phyloP scores from a whole-genome alignment of 1,139 yeast species.

The Eremothecium coryli region DNA sequence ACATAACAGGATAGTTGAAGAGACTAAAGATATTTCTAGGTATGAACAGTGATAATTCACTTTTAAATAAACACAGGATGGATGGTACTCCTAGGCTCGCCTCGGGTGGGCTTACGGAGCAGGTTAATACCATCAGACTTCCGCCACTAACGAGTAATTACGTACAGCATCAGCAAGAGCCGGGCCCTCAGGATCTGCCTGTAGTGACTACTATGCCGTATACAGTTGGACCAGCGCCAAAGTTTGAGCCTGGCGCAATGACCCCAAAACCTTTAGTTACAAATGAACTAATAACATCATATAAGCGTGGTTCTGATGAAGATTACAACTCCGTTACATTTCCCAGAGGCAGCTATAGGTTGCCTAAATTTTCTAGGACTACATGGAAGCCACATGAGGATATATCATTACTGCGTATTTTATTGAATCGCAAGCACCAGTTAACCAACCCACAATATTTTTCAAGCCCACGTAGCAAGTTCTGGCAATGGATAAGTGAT shows the following conservation, averaged over 20 bases:
- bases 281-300: no score
- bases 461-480: conserved; percentile 3
- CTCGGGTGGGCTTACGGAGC: not conserved
- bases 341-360: conserved; percentile 1
- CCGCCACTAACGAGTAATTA: conserved; percentile 1
- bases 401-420: conserved; percentile 4
- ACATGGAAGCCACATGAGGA: conserved; percentile 7
- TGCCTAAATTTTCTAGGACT: conserved; percentile 1
- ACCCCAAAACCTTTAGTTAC: no score
- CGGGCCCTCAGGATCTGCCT: not conserved
- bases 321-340: not conserved
- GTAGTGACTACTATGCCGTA: not conserved
- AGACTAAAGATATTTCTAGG: no score
- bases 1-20: no score
- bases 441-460: conserved; percentile 3
- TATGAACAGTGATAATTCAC: no score
- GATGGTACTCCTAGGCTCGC: no score
- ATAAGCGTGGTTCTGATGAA: not conserved
- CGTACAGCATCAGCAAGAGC: not conserved
- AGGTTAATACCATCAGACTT: not conserved
- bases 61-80: no score
- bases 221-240: not conserved
- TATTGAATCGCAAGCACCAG: conserved; percentile 3
- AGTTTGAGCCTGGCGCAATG: conserved; percentile 1
- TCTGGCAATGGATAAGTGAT: conserved; percentile 6